Percentiles rank a stretch among this genome's conserved stretches.
Evolutionary conservation across 371 early-diverging fungal species (phyloP).

Genomic region (Capniomyces stellatus): DNA sequence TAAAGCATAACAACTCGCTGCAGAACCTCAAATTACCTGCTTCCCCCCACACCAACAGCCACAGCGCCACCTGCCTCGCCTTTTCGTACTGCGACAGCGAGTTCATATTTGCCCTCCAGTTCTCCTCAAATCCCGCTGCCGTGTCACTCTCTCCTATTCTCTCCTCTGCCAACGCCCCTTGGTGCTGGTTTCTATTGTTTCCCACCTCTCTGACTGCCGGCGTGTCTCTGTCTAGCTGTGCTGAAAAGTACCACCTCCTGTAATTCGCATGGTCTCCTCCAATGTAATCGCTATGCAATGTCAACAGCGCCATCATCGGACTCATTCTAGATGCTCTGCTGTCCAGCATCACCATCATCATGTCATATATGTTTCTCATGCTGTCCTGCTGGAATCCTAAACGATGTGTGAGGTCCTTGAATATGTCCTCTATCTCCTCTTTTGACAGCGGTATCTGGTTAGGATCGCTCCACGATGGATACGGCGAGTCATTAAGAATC

Average conservation of each 20-base stretch:
- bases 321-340: conserved; percentile 66
- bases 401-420: conserved; percentile 35
- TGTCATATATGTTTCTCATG: conserved; percentile 53
- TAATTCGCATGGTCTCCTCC: conserved; percentile 74
- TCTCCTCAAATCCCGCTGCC: conserved; percentile 34
- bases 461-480: conserved; percentile 49
- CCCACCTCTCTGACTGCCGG: conserved; percentile 29
- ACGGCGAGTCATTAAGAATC: conserved; percentile 28
- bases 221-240: conserved; percentile 51
- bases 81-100: conserved; percentile 49
- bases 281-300: conserved; percentile 70
- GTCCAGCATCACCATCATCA: conserved; percentile 64
- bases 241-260: conserved; percentile 71
- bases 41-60: conserved; percentile 76
- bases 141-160: conserved; percentile 22
- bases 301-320: conserved; percentile 50
- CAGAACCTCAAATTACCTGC: conserved; percentile 59
- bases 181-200: conserved; percentile 22
- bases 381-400: conserved; percentile 75
- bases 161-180: conserved; percentile 22
- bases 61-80: conserved; percentile 56
- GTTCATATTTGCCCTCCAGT: conserved; percentile 54
- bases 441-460: conserved; percentile 41
- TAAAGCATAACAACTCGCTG: conserved; percentile 64
- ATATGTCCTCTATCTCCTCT: conserved; percentile 44